Evolutionary conservation across 345 rosid genomes (phyloP).

Genomic region (Viola odorata): DNA sequence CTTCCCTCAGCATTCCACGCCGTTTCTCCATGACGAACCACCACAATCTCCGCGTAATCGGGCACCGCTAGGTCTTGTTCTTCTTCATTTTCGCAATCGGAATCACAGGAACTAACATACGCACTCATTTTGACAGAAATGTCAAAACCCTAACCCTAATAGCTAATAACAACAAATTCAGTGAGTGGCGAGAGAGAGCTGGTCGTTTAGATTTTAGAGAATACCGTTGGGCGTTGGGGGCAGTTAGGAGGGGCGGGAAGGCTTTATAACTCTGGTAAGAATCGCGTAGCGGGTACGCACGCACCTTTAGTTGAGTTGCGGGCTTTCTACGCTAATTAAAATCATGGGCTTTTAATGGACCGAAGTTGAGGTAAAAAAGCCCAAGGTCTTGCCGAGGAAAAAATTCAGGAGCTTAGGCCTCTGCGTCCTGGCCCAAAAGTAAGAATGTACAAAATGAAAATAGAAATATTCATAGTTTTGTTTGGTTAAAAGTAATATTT

Average conservation of each 20-base stretch:
- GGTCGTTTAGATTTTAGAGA: not conserved
- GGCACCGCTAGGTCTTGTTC: not conserved
- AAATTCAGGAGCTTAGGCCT: too few relatives aligned
- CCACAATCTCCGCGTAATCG: conserved; percentile 12
- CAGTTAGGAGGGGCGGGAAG: not conserved
- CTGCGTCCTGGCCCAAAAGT: too few relatives aligned
- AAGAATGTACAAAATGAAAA: too few relatives aligned
- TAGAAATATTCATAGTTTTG: too few relatives aligned
- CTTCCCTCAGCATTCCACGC: conserved; percentile 23
- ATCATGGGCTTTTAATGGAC: too few relatives aligned
- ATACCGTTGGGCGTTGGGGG: not conserved
- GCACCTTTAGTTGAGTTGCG: too few relatives aligned
- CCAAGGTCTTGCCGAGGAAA: too few relatives aligned
- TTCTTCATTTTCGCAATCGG: not conserved
- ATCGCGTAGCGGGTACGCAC: not conserved
- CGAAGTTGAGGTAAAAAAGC: too few relatives aligned
- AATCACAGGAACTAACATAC: not conserved
- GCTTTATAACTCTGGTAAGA: not conserved
- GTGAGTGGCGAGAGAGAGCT: not conserved
- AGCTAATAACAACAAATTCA: not conserved
- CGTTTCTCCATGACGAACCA: conserved; percentile 28
- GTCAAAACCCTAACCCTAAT: not conserved
- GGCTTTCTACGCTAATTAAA: too few relatives aligned
- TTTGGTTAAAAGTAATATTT: too few relatives aligned
- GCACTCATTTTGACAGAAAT: not conserved